A percentile compares a stretch with the other conserved stretches of the same genome.
phyloP scores from a whole-genome alignment of 2,329 filamentous ascomycete genomes.

The Didymella pinodella region DNA sequence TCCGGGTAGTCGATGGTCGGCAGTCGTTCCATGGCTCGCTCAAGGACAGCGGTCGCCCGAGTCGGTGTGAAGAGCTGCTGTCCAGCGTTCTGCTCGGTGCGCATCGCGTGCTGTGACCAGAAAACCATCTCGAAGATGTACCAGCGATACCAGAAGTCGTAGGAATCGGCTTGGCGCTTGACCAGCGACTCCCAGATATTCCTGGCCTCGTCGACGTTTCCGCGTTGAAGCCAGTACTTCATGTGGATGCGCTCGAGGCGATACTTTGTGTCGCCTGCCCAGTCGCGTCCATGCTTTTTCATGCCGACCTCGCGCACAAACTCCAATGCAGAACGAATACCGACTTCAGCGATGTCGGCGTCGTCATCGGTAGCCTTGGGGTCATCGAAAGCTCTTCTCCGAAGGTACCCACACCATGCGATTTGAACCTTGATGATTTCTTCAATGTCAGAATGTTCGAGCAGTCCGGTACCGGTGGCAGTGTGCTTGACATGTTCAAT shows the following conservation, averaged over 20 bases:
- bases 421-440: conserved; percentile 90
- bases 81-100: conserved; percentile 59
- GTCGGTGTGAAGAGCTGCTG: conserved; percentile 66
- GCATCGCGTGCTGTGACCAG: conserved; percentile 66
- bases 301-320: conserved; percentile 81
- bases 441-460: conserved; percentile 86
- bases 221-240: conserved; percentile 86
- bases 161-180: conserved; percentile 74
- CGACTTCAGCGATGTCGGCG: conserved; percentile 87
- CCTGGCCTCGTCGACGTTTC: conserved; percentile 78
- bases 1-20: conserved; percentile 78
- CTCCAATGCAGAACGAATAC: conserved; percentile 84
- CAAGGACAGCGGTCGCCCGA: conserved; percentile 77
- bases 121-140: conserved; percentile 89
- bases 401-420: conserved; percentile 93
- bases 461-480: conserved; percentile 83
- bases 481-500: conserved; percentile 92
- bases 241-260: conserved; percentile 91
- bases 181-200: conserved; percentile 77
- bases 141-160: conserved; percentile 93
- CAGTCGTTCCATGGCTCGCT: conserved; percentile 69
- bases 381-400: conserved; percentile 80
- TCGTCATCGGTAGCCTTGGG: conserved; percentile 76
- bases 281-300: conserved; percentile 77
- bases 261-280: conserved; percentile 82